Percentiles rank a stretch among this genome's conserved stretches.
phyloP scores from a whole-genome alignment of 768 basidiomycete genomes.

The Rhodotorula diobovata region DNA sequence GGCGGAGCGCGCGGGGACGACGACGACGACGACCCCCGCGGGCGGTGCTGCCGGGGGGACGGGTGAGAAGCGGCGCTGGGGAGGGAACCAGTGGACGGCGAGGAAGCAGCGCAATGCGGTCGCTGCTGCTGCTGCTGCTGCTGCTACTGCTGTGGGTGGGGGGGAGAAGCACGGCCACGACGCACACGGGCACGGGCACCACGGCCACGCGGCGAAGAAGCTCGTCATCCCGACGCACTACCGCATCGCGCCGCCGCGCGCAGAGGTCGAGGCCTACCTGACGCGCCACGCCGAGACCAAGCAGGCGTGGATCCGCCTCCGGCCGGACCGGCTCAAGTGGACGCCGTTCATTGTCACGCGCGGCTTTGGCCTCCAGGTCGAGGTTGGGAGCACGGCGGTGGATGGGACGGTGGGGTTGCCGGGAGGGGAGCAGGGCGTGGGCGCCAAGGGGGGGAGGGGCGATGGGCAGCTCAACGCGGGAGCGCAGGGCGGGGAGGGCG shows the following conservation, averaged over 20 bases:
- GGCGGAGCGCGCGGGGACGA: not conserved
- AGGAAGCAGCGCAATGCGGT: not conserved
- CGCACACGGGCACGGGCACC: constrained; percentile 13
- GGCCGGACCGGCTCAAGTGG: constrained; percentile 86
- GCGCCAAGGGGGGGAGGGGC: not conserved
- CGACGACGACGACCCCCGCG: constrained; percentile 51
- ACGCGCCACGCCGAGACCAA: constrained; percentile 57
- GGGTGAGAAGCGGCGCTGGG: not conserved
- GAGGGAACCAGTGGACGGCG: constrained; percentile 41
- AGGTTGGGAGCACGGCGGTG: constrained; percentile 30
- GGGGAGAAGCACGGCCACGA: not conserved
- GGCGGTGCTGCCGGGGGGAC: constrained; percentile 52
- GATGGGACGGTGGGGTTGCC: constrained; percentile 7
- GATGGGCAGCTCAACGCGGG: not conserved
- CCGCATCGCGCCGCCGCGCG: constrained; percentile 67
- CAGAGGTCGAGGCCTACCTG: constrained; percentile 63
- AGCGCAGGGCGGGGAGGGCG: not conserved
- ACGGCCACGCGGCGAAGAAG: constrained; percentile 1
- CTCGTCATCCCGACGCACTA: constrained; percentile 53
- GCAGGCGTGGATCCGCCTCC: constrained; percentile 68
- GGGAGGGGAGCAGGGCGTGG: not conserved
- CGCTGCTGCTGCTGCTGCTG: not conserved
- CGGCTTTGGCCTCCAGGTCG: constrained; percentile 19
- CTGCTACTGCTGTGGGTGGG: not conserved
- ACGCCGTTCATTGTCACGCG: constrained; percentile 71